Evolutionary conservation across 768 basidiomycete species (phyloP).

Genomic region (Kondoa malvinella): DNA sequence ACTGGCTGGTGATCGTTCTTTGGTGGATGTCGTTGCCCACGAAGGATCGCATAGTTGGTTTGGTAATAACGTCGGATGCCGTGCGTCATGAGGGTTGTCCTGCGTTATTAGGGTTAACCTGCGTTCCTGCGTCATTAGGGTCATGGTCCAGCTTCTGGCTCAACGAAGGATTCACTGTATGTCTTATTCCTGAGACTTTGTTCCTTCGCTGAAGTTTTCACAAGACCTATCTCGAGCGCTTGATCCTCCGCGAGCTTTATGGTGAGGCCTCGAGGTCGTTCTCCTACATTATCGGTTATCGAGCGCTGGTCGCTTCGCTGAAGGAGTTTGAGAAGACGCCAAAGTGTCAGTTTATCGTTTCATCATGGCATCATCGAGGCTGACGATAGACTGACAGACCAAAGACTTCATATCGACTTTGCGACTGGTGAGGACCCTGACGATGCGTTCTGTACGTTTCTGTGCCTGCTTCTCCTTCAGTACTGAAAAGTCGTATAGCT

Average conservation of each 20-base stretch:
- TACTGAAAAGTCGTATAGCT: too few relatives aligned
- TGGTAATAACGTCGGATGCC: conserved; percentile 31
- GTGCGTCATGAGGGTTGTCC: conserved; percentile 1
- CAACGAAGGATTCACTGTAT: conserved; percentile 33
- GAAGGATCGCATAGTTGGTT: conserved; percentile 79
- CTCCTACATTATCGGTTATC: conserved; percentile 57
- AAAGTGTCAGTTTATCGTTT: conserved; percentile 52
- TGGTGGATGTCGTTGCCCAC: conserved; percentile 79
- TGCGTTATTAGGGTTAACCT: background rate
- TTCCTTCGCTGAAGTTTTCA: background rate
- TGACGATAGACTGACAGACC: conserved; percentile 45
- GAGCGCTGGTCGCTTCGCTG: conserved; percentile 54
- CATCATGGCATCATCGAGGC: conserved; percentile 31
- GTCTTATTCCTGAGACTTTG: background rate
- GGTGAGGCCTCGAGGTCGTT: conserved; percentile 63
- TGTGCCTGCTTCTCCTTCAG: conserved; percentile 8
- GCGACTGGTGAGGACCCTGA: conserved; percentile 26
- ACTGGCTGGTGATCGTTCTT: conserved; percentile 64
- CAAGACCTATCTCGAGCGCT: conserved; percentile 82
- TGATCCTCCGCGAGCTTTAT: conserved; percentile 53
- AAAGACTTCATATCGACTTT: conserved; percentile 18
- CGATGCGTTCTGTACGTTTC: conserved; percentile 38
- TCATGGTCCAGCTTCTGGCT: conserved; percentile 39
- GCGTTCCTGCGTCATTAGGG: background rate
- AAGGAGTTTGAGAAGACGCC: conserved; percentile 44